Percentiles rank a stretch among this genome's conserved stretches.
Conservation (phyloP, 2,329 filamentous ascomycete species). For the Curvularia spicifera region DNA sequence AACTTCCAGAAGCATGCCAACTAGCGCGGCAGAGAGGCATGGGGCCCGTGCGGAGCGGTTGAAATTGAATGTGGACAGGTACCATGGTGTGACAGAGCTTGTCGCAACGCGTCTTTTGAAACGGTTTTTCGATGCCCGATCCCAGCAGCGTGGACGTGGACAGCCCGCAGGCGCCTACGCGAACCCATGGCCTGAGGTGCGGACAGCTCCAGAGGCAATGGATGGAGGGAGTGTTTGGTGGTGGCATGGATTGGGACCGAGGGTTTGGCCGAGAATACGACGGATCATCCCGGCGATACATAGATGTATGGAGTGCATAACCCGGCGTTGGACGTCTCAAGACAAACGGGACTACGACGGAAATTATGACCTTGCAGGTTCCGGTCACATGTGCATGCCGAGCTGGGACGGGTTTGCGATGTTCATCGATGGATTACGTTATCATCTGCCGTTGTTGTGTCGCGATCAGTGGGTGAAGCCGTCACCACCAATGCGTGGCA, state of each 20-base stretch:
- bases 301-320: slow-evolving; percentile 6
- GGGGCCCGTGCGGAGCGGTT: slow-evolving; percentile 2
- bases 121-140: slow-evolving; percentile 12
- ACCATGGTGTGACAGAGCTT: slow-evolving; percentile 16
- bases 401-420: neutral
- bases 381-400: neutral
- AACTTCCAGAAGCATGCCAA: slow-evolving; percentile 15
- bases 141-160: neutral
- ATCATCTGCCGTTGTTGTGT: neutral
- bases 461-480: neutral
- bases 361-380: neutral
- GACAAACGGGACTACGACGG: neutral
- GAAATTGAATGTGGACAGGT: slow-evolving; percentile 3
- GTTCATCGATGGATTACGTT: neutral
- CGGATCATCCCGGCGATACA: slow-evolving; percentile 4
- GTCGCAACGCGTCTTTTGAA: slow-evolving; percentile 20
- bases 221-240: slow-evolving; percentile 13
- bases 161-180: neutral
- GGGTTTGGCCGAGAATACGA: neutral
- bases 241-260: slow-evolving; percentile 1
- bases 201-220: neutral
- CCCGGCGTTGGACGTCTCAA: slow-evolving; percentile 6
- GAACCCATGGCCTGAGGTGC: slow-evolving; percentile 6
- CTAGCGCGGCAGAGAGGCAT: slow-evolving; percentile 7
- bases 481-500: neutral